Evolutionary conservation across 768 basidiomycete species (phyloP).

Genomic region (Suillus subluteus): DNA sequence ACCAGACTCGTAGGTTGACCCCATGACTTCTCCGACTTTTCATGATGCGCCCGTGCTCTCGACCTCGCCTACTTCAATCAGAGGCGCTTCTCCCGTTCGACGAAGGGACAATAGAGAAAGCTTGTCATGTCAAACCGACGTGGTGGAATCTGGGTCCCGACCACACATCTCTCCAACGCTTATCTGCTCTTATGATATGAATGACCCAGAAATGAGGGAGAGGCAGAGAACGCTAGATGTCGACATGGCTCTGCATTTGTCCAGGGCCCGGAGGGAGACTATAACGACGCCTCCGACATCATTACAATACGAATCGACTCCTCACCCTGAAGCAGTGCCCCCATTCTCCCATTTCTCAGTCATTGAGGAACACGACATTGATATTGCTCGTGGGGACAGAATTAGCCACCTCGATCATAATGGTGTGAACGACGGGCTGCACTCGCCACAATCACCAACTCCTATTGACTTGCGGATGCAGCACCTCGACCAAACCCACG

Average conservation of each 20-base stretch:
- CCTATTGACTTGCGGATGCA: slow-evolving; percentile 41
- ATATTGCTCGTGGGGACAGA: slow-evolving; percentile 41
- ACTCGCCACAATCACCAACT: slow-evolving; percentile 4
- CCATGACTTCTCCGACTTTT: slow-evolving; percentile 43
- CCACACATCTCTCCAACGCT: slow-evolving; percentile 66
- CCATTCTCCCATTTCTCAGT: slow-evolving; percentile 48
- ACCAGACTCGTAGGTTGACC: background rate
- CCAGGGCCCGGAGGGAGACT: slow-evolving; percentile 70
- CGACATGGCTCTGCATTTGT: slow-evolving; percentile 86
- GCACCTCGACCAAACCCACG: slow-evolving; percentile 46
- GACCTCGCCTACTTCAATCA: slow-evolving; percentile 47
- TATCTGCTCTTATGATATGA: slow-evolving; percentile 61
- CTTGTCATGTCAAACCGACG: slow-evolving; percentile 43
- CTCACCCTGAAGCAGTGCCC: slow-evolving; percentile 34
- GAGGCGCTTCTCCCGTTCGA: slow-evolving; percentile 43
- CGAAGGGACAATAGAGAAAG: slow-evolving; percentile 37
- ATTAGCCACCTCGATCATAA: slow-evolving; percentile 20
- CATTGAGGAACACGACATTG: slow-evolving; percentile 52
- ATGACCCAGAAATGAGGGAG: slow-evolving; percentile 78
- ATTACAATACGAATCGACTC: slow-evolving; percentile 31
- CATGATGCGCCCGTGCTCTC: slow-evolving; percentile 37
- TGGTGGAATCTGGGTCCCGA: slow-evolving; percentile 43
- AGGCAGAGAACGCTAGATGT: slow-evolving; percentile 94
- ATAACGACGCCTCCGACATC: slow-evolving; percentile 40
- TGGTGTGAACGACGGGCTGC: slow-evolving; percentile 17